Percentiles rank a stretch among this genome's conserved stretches.
Evolutionary conservation across 139 green algal species (phyloP).

Genomic region (Dunaliella primolecta): DNA sequence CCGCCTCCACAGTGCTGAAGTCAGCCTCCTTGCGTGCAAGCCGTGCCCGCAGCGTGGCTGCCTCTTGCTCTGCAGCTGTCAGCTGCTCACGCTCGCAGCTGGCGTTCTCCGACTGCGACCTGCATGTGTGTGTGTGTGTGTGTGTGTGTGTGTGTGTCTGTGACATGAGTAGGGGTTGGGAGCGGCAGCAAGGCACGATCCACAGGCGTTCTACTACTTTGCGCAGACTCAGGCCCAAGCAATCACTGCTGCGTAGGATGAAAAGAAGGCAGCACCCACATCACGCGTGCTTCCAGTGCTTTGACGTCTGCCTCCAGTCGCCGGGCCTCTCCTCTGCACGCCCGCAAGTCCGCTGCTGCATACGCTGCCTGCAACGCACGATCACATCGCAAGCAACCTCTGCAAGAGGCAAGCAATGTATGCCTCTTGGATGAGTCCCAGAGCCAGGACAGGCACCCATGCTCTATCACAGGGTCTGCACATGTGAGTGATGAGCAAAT

Average conservation of each 20-base stretch:
- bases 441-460: too few species aligned
- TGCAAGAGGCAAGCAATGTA: background rate
- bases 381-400: background rate
- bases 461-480: too few species aligned
- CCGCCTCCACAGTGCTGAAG: conserved; percentile 24
- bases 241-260: too few species aligned
- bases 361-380: conserved; percentile 22
- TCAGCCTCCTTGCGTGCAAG: conserved; percentile 35
- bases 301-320: conserved; percentile 21
- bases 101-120: background rate
- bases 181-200: background rate
- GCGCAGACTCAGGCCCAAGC: too few species aligned
- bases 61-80: conserved; percentile 6
- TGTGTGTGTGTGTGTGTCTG: background rate
- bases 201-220: background rate
- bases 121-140: background rate
- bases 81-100: background rate
- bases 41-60: conserved; percentile 15
- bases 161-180: too few species aligned
- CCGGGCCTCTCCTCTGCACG: background rate
- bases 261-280: too few species aligned
- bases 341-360: background rate
- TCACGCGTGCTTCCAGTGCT: background rate
- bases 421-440: too few species aligned
- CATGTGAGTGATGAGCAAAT: too few species aligned